Base-by-base conservation (phyloP, 1,139 yeast species). In the Fermentozyma sake region DNA sequence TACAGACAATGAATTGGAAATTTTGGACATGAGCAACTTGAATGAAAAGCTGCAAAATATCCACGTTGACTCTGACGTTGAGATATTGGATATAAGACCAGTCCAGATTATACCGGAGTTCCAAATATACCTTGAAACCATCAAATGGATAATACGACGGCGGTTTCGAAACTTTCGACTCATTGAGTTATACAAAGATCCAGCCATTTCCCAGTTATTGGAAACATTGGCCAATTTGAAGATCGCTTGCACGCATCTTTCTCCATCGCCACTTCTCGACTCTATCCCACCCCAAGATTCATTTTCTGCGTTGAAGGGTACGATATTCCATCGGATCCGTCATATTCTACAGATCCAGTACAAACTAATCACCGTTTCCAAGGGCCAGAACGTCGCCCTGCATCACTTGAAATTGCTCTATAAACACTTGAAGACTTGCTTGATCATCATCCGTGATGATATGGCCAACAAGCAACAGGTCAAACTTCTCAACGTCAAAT, bases 91-190 rank as follows among this genome's bases (percentile, higher is more conserved):
- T 6, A 41, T 42, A 3, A 22, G 24, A 10, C 44, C 45, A 4
- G 31, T 46, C 1, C 44, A 41, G 9, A 32, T 50, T 5, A 40
- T 49, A 4, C 47, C 52, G n/a, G 53, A 52, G 18, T 42, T 47
- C 21, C 60, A 53, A 24, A 33, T 55, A 2, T 44, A 50, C 2
- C 32, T 53, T 3, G 63, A 54, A 30, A 43, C 63, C 6, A 37
- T 67, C 13, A 42, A 42, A 21, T 58, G 56, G 52, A 50, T 65
- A 5, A 41, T 60, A 3, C 31, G 33, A 3, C 37, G 41, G n/a
- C 27, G 46, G 0, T 47, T 48, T 23, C 15, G 26, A 5, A 39
- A 41, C 5, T 50, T 61, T 24, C 48, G 45, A 21, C 39, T 63
- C 4, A 33, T 39, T 3, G 46, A 57, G 6, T 39, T 60, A 1